Evolutionary conservation across 139 green algal species (phyloP).

Genomic region (Asterochloris erici): DNA sequence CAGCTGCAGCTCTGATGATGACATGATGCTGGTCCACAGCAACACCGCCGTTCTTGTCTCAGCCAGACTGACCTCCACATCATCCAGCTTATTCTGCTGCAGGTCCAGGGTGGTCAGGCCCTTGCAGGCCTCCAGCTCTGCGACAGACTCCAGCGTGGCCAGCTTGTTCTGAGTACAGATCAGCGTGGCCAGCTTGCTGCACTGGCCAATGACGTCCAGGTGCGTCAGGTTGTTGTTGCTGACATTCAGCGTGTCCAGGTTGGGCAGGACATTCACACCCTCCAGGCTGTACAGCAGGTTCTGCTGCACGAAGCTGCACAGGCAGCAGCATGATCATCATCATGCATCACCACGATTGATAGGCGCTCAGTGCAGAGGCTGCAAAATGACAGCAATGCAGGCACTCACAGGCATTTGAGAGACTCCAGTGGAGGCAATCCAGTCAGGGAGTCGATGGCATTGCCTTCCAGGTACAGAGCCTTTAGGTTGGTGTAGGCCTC

Average conservation of each 20-base stretch:
- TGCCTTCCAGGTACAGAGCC: slow-evolving; percentile 86
- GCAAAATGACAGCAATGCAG: too few species aligned
- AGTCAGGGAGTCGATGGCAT: slow-evolving; percentile 71
- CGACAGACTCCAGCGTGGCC: slow-evolving; percentile 10
- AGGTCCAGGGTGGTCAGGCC: slow-evolving; percentile 20
- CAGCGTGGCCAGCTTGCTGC: slow-evolving; percentile 57
- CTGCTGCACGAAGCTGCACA: slow-evolving; percentile 77
- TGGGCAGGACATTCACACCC: slow-evolving; percentile 39
- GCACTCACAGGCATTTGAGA: slow-evolving; percentile 79
- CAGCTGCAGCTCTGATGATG: too few species aligned
- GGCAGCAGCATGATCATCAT: too few species aligned
- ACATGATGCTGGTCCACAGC: too few species aligned
- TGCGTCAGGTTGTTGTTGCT: slow-evolving; percentile 66
- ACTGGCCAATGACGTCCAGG: slow-evolving; percentile 51
- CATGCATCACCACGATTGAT: not conserved
- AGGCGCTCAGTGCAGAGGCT: too few species aligned
- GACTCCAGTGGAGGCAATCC: slow-evolving; percentile 67
- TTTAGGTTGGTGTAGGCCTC: slow-evolving; percentile 77
- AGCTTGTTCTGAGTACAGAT: slow-evolving; percentile 67
- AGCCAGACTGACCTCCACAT: not conserved
- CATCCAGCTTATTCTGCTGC: slow-evolving; percentile 63
- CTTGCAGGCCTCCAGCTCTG: slow-evolving; percentile 21
- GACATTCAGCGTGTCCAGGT: slow-evolving; percentile 80
- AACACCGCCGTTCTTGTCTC: too few species aligned
- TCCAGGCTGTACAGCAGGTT: slow-evolving; percentile 69